Evolutionary conservation across 2,329 filamentous ascomycete species (phyloP).

Genomic region (Fusarium irregulare): DNA sequence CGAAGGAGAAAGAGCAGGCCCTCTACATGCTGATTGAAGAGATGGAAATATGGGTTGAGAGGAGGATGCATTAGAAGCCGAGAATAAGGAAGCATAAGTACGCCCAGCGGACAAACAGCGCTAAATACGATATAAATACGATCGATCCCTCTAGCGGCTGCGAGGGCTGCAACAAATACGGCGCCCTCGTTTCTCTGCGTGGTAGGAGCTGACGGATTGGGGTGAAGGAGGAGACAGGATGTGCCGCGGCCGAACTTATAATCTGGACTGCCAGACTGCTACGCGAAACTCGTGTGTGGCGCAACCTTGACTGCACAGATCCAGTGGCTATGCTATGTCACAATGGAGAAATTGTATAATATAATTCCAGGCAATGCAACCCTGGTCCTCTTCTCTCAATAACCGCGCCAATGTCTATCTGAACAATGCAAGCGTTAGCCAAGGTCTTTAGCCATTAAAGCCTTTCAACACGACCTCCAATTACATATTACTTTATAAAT

Average conservation of each 20-base stretch:
- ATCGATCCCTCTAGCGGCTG: not conserved
- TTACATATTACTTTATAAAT: constrained; percentile 1
- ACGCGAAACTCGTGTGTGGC: not conserved
- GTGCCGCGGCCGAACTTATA: not conserved
- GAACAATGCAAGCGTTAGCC: not conserved
- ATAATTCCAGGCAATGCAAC: not conserved
- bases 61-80: not conserved
- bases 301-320: not conserved
- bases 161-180: not conserved
- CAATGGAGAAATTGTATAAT: not conserved
- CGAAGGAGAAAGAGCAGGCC: not conserved
- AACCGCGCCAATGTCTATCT: not conserved
- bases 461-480: not conserved
- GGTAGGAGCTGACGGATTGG: not conserved
- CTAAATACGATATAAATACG: not conserved
- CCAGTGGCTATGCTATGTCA: not conserved
- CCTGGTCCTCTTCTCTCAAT: not conserved
- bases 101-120: not conserved
- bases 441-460: not conserved
- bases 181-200: not conserved
- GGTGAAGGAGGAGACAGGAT: not conserved
- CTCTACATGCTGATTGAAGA: not conserved
- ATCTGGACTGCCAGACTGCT: not conserved
- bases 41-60: not conserved
- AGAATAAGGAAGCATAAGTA: not conserved